A percentile compares a stretch with the other conserved stretches of the same genome.
These are phyloP conservation scores for Cenococcum geophilum DNA, from an alignment of 495 filamentous ascomycete genomes.

Conservation along the genomic window DNA sequence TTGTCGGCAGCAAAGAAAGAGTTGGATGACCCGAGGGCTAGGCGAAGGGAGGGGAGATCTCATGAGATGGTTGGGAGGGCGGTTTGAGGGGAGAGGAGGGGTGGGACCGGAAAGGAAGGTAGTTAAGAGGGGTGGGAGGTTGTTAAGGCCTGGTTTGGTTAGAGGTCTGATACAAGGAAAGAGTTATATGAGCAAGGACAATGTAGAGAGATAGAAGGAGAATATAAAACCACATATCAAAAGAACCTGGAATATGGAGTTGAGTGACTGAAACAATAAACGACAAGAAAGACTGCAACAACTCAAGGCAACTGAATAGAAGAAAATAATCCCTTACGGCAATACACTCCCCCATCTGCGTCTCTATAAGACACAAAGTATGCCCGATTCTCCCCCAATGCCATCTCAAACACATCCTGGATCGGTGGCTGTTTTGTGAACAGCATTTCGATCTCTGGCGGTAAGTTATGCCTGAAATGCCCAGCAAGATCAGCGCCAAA, in stretches of 20 bases:
- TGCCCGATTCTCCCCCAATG: constrained; percentile 16
- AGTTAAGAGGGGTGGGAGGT: constrained; percentile 27
- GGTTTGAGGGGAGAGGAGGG: background rate
- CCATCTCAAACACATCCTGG: constrained; percentile 24
- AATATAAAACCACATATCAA: background rate
- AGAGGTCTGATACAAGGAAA: background rate
- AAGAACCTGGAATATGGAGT: background rate
- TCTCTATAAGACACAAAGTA: constrained; percentile 27
- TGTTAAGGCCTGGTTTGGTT: constrained; percentile 23
- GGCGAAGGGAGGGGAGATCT: constrained; percentile 24
- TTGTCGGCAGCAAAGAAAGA: constrained; percentile 28
- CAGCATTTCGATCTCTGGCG: constrained; percentile 23
- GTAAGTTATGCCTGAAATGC: constrained; percentile 23
- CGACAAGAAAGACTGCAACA: no score
- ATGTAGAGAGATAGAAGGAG: background rate
- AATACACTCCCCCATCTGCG: constrained; percentile 20
- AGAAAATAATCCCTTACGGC: constrained; percentile 15
- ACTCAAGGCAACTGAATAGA: background rate
- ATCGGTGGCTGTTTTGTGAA: constrained; percentile 27
- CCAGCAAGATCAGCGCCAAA: background rate
- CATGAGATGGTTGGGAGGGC: constrained; percentile 9
- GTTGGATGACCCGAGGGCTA: constrained; percentile 25
- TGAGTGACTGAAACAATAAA: background rate
- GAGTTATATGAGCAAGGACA: background rate
- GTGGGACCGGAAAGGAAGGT: constrained; percentile 26